phyloP scores from a whole-genome alignment of 148 eudicot genomes.

The Fagopyrum esculentum region DNA sequence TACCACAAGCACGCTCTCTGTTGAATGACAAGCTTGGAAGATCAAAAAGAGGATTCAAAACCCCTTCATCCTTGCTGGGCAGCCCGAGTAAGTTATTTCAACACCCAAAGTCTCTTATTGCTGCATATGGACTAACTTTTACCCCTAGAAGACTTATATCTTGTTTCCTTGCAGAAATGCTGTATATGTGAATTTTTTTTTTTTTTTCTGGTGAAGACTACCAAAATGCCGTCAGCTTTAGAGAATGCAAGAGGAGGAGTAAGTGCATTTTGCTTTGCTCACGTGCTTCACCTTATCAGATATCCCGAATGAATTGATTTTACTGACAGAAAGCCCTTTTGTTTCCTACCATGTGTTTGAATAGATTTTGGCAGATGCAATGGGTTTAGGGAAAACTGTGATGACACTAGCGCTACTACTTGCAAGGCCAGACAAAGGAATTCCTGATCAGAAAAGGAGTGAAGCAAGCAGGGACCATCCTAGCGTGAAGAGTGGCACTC shows the following conservation, averaged over 20 bases:
- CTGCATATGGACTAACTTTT: not conserved
- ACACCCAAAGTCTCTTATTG: not conserved
- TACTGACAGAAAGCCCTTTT: no score
- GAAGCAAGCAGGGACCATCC: not conserved
- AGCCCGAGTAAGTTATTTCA: conserved; percentile 40
- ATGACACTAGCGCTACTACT: conserved; percentile 60
- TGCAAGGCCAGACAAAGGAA: conserved; percentile 42
- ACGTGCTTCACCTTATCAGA: not conserved
- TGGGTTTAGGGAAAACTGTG: conserved; percentile 79
- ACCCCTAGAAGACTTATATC: not conserved
- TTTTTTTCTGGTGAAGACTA: conserved; percentile 60
- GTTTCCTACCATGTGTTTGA: not conserved
- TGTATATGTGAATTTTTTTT: conserved; percentile 58
- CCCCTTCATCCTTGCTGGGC: conserved; percentile 77
- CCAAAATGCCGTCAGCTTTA: conserved; percentile 51
- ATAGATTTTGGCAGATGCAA: conserved; percentile 71
- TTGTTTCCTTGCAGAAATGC: conserved; percentile 34
- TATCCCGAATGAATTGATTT: not conserved
- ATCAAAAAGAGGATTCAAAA: conserved; percentile 40
- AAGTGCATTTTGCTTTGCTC: conserved; percentile 13
- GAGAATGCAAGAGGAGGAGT: conserved; percentile 66
- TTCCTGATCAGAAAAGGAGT: conserved; percentile 2
- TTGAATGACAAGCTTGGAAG: conserved; percentile 56
- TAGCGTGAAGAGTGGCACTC: conserved; percentile 39
- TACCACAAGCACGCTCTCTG: conserved; percentile 72